Conservation (phyloP, 2,329 filamentous ascomycete species). For the Cordyceps tenuipes region DNA sequence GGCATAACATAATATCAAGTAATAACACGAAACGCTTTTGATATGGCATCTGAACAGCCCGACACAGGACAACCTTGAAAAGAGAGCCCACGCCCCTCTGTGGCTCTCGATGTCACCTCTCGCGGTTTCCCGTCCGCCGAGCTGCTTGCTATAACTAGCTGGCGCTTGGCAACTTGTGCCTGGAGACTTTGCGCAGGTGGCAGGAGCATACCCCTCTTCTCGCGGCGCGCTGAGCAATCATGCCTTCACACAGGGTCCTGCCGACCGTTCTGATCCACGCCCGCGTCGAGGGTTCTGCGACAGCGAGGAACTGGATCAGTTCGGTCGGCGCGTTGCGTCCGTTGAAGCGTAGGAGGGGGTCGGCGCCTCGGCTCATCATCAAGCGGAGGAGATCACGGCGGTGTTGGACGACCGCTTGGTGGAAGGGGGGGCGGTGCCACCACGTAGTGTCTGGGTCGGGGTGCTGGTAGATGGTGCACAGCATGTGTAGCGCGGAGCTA, state of each 20-base stretch:
- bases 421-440: constrained; percentile 7
- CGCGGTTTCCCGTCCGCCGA: neutral
- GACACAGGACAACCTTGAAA: no score
- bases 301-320: neutral
- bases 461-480: constrained; percentile 4
- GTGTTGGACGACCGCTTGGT: neutral
- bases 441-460: constrained; percentile 1
- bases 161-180: neutral
- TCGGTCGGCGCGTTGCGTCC: neutral
- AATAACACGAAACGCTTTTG: no score
- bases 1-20: no score
- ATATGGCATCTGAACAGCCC: no score
- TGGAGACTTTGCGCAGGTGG: no score
- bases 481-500: neutral
- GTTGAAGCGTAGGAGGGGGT: neutral
- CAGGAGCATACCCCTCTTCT: neutral
- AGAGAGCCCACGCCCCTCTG: no score
- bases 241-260: constrained; percentile 4
- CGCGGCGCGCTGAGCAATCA: neutral
- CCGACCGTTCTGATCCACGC: constrained; percentile 5
- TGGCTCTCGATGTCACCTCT: neutral
- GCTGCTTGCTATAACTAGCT: neutral
- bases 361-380: constrained; percentile 9
- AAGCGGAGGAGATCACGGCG: neutral
- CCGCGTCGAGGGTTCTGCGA: neutral